Evolutionary conservation across 495 filamentous ascomycete species (phyloP), one percentile per base, ranked within the genome.

Genomic region (Aspergillus coremiiformis): DNA sequence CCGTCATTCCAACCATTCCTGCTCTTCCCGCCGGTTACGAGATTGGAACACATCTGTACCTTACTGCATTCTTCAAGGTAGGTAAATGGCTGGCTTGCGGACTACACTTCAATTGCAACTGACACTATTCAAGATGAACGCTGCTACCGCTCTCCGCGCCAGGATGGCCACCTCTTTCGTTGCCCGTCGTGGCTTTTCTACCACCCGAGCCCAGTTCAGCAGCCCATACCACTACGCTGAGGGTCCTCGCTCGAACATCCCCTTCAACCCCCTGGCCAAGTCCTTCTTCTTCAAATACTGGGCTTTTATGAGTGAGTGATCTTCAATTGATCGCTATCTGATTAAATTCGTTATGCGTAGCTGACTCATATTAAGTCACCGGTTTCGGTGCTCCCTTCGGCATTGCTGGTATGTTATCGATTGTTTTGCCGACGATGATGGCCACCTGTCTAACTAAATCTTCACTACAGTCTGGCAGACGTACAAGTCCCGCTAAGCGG

Each of bases 211-310:
- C 68, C 92, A 87, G 72, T 73, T 93, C 59, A 82, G 80, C 52
- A 93, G 89, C 65, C 90, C 90, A 23, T 94, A 95, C 81, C 93
- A 98, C 79, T 98, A 98, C 77, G 87, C 91, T 54, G 94, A 97
- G 78, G 94, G 93, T 48, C 93, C 94, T 62, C 83, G 84, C 66
- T 84, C 80, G 77, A 96, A 95, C 79, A 74, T 98, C 53, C 93
- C 93, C 54, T 98, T 98, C 84, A 94, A 98, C 79, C 84, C 94
- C 58, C 74, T 85, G 74, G 94, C 85, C 63, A 84, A 83, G 70
- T 85, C 75, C 70, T 98, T 98, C 71, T 79, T 73, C 53, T 41
- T 87, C 57, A 78, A 84, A 74, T 98, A 86, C 82, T 93, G 89
- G 86, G 66, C 61, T 21, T 94, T 86, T 78, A 82, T 81, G 78